Percentiles rank a stretch among this genome's conserved stretches.
phyloP scores from a whole-genome alignment of 176 grass and related monocot species.

The bread wheat (Triticum aestivum) region IWGSC_CS_RefSeq_v2.1 NC_057809.1:460019893-460020392 shows the following conservation, averaged over 20 bases:
- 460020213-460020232: background rate
- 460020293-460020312: constrained; percentile 21
- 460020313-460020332: constrained; percentile 13
- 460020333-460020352: constrained; percentile 20
- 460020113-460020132: too few species aligned
- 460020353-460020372: constrained; percentile 21
- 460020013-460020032: too few species aligned
- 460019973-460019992: too few species aligned
- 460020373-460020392: constrained; percentile 5
- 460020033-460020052: too few species aligned
- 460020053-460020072: too few species aligned
- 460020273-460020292: constrained; percentile 26
- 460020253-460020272: background rate
- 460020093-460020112: too few species aligned
- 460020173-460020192: background rate
- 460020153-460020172: background rate
- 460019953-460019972: too few species aligned
- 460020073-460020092: too few species aligned
- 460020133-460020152: too few species aligned
- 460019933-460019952: too few species aligned
- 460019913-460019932: background rate
- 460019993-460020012: too few species aligned
- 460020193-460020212: background rate
- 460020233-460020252: background rate
- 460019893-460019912: background rate